A percentile compares a stretch with the other conserved stretches of the same genome.
Conservation (phyloP, 306 rosid species). For the Cotoneaster glaucophyllus region DNA sequence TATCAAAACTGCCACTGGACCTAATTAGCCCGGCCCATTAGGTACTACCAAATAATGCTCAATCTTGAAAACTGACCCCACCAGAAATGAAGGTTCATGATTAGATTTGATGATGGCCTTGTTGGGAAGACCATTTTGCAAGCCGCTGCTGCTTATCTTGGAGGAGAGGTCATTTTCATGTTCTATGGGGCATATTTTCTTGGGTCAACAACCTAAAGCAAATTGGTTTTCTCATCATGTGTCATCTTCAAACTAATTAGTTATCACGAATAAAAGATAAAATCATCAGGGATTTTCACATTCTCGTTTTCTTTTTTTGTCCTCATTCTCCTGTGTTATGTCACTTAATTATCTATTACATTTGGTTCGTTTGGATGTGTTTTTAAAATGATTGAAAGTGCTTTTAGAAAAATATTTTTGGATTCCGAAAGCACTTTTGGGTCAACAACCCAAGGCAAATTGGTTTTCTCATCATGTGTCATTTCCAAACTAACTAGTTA, state of each 20-base stretch:
- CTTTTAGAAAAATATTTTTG: too few relatives aligned
- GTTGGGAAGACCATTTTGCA: background rate
- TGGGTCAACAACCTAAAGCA: background rate
- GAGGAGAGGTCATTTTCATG: background rate
- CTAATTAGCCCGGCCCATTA: background rate
- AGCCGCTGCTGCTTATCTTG: background rate
- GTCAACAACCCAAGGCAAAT: too few relatives aligned
- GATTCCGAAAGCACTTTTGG: too few relatives aligned
- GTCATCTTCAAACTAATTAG: background rate
- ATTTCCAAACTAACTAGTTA: too few relatives aligned
- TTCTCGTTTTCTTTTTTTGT: too few relatives aligned
- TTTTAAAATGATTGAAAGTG: too few relatives aligned
- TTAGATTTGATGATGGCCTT: background rate
- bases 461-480: too few relatives aligned
- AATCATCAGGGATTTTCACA: background rate
- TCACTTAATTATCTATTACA: too few relatives aligned
- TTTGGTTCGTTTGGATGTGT: too few relatives aligned
- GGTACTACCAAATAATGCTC: background rate
- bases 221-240: background rate
- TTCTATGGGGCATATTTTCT: background rate
- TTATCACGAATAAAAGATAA: background rate
- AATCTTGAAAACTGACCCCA: background rate
- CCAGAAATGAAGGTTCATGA: background rate
- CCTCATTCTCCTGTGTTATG: background rate
- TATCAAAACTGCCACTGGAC: slow-evolving; percentile 8